Evolutionary conservation across 106 monocot species (phyloP), one percentile per base, ranked within the genome.

Genomic region (Amphibolis antarctica): DNA sequence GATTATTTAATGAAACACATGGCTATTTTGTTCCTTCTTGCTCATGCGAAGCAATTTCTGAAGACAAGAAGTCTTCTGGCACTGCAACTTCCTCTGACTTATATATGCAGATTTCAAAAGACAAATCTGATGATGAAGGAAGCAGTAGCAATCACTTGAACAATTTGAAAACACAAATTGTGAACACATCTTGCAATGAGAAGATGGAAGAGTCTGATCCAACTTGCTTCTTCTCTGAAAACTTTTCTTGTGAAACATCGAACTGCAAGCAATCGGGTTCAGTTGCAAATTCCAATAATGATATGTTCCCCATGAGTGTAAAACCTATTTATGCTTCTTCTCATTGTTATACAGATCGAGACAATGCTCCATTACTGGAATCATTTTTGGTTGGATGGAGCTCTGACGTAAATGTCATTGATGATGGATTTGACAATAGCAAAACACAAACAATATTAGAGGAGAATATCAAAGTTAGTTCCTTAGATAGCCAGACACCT

Each of bases 111-210:
- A 25, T 26, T 29, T 42, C 11, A 24, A 42, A 57, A 19, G 69
- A 72, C 9, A 71, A 76, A 50, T 64, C 55, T 71, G 69, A 67
- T 42, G 44, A 49, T 42, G 31, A 68, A 9, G 53, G 65, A 19
- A 49, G 46, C 43, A 71, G 46, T 54, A 46, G 27, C 54, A 67
- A 60, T 19, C 43, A 1, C 36, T n/a, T 17, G 15, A 67, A 70
- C 12, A 62, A 53, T 57, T 53, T 67, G 62, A 26, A 1, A 31
- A 57, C 48, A 44, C 48, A 59, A 66, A 25, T 64, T 28, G 46
- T 50, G n/a, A 57, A 67, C 21, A 66, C 60, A 42, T 76, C 83
- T 53, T 67, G 55, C 63, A 60, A 56, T 55, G 79, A 77, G 53
- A 60, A 75, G 20, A 63, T 67, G 54, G 63, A 74, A 55, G 71